Evolutionary conservation across 805 yeast genomes (phyloP).

Genomic region (Candida rishiriensis): DNA sequence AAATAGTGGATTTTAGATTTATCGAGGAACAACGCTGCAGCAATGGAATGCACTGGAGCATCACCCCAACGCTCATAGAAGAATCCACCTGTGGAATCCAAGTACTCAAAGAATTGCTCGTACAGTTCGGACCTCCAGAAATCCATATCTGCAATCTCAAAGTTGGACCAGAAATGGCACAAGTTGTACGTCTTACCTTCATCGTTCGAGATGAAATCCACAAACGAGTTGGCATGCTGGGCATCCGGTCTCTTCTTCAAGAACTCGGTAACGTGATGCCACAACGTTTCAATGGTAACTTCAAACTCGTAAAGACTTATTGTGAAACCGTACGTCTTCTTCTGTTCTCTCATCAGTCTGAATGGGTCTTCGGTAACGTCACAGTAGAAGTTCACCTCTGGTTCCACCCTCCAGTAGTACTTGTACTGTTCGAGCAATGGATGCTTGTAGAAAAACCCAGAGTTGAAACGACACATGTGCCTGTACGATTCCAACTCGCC

Average conservation of each 20-base stretch:
- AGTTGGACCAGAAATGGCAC: conserved; percentile 84
- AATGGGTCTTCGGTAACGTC: conserved; percentile 63
- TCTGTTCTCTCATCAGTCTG: conserved; percentile 47
- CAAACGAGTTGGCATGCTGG: conserved; percentile 43
- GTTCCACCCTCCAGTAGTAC: conserved; percentile 78
- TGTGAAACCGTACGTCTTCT: conserved; percentile 64
- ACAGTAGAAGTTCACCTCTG: conserved; percentile 57
- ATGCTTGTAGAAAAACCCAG: conserved; percentile 56
- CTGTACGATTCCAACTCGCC: conserved; percentile 38
- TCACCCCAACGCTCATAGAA: conserved; percentile 92
- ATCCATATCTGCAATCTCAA: conserved; percentile 69
- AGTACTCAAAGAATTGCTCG: conserved; percentile 52
- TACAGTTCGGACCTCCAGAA: conserved; percentile 59
- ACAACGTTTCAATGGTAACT: conserved; percentile 52
- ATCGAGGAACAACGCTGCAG: conserved; percentile 56
- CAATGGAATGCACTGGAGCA: conserved; percentile 85
- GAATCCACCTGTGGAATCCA: conserved; percentile 72
- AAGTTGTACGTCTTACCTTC: conserved; percentile 60
- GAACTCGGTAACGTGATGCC: conserved; percentile 51
- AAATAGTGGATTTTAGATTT: conserved; percentile 62
- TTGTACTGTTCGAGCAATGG: conserved; percentile 53
- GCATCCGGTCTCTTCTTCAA: conserved; percentile 38
- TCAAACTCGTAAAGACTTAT: conserved; percentile 59
- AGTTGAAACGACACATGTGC: conserved; percentile 44
- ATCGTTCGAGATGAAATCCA: conserved; percentile 62